Base-by-base conservation (phyloP, 169 alveolate species). In the Plasmodium malariae region DNA sequence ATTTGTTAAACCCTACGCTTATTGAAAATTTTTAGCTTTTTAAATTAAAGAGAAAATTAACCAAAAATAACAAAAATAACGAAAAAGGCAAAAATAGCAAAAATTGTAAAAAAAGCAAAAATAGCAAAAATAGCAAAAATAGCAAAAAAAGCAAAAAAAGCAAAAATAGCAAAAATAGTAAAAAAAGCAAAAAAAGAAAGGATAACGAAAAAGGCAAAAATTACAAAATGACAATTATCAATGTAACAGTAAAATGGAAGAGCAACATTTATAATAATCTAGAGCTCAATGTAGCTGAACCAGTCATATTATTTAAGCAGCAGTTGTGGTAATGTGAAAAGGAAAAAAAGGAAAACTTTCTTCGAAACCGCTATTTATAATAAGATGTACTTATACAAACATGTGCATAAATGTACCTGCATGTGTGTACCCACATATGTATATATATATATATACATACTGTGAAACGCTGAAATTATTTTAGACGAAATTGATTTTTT, bases 211-310 rank as follows among this genome's bases (percentile, higher is more conserved):
- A 68, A 11, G n/a, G 30, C 9, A 51, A 14, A 71, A 30, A 54
- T 65, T 19, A 40, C 55, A 93, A 37, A 55, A 59, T 70, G 88
- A n/a, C 88, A 28, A 60, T 92, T 40, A 91, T 90, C 57, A 93
- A 92, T 21, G 73, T 80, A 57, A 80, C 92, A 32, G 95, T 94
- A 28, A 94, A 94, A 74, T 94, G 96, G 96, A 94, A 89, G 92
- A 88, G 90, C 32, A 87, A 92, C 60, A 91, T 71, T 54, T 94
- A 51, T 89, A 71, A 71, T 67, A 93, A 91, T 69, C 73, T 94
- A 14, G 92, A 89, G 76, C 60, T 94, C 21, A 51, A 69, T 68
- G 54, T 91, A 43, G 54, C 55, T 74, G 94, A 92, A 43, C 89
- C 95, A n/a, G 40, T 94, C 21, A 72, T 85, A 21, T 37, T 67